Base-by-base conservation (phyloP, 1,284 basidiomycete species). In the Apiotrichum mycotoxinovorans region DNA sequence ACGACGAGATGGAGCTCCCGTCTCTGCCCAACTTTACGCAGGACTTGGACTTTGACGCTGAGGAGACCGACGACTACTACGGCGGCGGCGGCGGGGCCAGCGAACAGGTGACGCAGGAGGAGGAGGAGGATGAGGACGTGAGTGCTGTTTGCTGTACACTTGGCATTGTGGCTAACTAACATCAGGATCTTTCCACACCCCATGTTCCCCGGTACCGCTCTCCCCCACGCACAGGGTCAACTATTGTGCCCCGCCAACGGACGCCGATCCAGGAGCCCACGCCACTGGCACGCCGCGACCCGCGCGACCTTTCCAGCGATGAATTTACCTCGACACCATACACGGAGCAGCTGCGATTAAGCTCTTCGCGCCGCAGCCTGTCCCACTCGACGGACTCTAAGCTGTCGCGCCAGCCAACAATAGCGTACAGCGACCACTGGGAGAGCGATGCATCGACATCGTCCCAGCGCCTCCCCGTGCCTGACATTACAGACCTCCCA, bases 1-100 rank as follows among this genome's bases (percentile, higher is more conserved):
- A 68, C 7, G 73, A 75, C 52, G 72, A 74, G 30, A 66, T 73
- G 62, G 74, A 76, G 43, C 48, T 76, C 14, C 74, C 74, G 1
- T 76, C 74, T 0, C 58, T 76, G 14, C 74, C 74, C 2, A 73
- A 70, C 57, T 66, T 75, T 48, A 64, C 69, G 23, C 70, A 68
- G 43, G 69, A 73, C 56, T 52, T 71, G 27, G 70, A 74, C 49
- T 65, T 59, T 52, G 71, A 71, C 20, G 66, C 58, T 46, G 61
- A 61, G 26, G 38, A 26, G 17, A 33, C 54, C 2, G 26, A 49
- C 7, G 47, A 50, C 46, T 51, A 60, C 45, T 38, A 50, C 25
- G 30, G 41, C 42, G n/a, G 22, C 27, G 51, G 23, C 20, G 22
- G n/a, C 22, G 15, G 17, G 4, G 22, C 42, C 22, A 47, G 26